These are phyloP conservation scores for Prunus armeniaca DNA, from an alignment of 306 rosid genomes.

Conservation along the genomic window DNA sequence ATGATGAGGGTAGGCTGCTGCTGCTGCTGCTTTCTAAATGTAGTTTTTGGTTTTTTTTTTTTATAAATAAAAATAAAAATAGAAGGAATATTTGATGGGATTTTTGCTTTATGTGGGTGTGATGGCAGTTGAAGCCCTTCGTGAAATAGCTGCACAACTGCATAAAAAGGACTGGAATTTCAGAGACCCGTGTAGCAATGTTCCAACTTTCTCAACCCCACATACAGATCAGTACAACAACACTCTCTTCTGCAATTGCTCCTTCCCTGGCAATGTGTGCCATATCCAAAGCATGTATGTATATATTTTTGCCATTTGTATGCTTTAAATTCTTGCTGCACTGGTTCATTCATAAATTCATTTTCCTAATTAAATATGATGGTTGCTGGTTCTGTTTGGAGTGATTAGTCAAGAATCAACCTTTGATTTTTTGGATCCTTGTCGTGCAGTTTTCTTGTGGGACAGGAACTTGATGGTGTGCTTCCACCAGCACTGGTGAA, in stretches of 20 bases:
- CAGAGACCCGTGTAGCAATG: slow-evolving; percentile 13
- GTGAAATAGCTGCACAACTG: neutral
- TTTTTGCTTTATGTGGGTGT: neutral
- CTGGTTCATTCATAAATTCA: too few species aligned
- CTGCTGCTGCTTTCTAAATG: neutral
- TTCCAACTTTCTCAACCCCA: slow-evolving; percentile 7
- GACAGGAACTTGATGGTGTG: slow-evolving; percentile 34
- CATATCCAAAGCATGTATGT: slow-evolving; percentile 19
- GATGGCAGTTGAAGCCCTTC: slow-evolving; percentile 4
- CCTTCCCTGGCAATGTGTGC: slow-evolving; percentile 17
- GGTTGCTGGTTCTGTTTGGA: too few species aligned
- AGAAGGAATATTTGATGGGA: neutral
- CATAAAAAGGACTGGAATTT: slow-evolving; percentile 17
- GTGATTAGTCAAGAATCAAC: neutral
- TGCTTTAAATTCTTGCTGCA: neutral
- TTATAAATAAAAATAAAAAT: neutral
- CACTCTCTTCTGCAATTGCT: slow-evolving; percentile 22
- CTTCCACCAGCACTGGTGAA: slow-evolving; percentile 28
- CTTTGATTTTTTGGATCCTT: neutral
- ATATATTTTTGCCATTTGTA: neutral
- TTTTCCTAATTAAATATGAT: too few species aligned
- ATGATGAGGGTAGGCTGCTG: slow-evolving; percentile 5
- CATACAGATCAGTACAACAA: slow-evolving; percentile 13
- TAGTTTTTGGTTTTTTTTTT: neutral
- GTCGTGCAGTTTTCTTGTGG: slow-evolving; percentile 8